phyloP scores from a whole-genome alignment of 345 rosid species.

The Crucihimalaya himalaica region DNA sequence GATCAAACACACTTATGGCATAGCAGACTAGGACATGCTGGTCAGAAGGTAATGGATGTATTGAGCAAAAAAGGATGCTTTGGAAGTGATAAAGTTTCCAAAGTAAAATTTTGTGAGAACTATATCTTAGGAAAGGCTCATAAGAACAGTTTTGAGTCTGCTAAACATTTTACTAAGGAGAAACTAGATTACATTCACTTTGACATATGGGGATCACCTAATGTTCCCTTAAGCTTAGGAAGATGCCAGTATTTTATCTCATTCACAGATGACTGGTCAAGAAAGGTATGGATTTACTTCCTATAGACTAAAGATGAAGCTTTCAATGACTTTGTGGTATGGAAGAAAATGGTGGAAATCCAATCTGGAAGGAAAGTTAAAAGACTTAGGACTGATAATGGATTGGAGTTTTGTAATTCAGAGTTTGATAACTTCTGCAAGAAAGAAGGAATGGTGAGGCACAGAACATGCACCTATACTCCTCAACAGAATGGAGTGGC shows the following conservation, averaged over 20 bases:
- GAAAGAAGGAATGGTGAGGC: neutral
- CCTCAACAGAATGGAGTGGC: neutral
- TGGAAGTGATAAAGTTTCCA: neutral
- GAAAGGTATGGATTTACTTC: fast-evolving
- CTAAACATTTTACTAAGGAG: no score
- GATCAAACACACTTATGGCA: neutral
- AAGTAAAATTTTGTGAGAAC: neutral
- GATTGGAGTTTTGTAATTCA: no score
- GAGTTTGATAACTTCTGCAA: neutral
- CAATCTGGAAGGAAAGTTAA: neutral
- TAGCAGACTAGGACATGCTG: neutral
- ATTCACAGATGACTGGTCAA: no score
- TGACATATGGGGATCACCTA: no score
- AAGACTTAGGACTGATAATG: neutral
- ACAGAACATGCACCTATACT: neutral
- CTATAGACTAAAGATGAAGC: neutral
- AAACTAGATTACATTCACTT: no score
- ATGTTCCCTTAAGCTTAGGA: no score
- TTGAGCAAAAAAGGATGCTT: neutral
- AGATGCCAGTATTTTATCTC: no score
- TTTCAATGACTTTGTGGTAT: neutral
- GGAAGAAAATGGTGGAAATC: neutral
- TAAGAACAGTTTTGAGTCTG: no score
- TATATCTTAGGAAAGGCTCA: no score
- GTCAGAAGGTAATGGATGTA: neutral